Evolutionary conservation across 2,329 filamentous ascomycete genomes (phyloP), one percentile per base, ranked within the genome.

Genomic region (Cladosporium cucumerinum): DNA sequence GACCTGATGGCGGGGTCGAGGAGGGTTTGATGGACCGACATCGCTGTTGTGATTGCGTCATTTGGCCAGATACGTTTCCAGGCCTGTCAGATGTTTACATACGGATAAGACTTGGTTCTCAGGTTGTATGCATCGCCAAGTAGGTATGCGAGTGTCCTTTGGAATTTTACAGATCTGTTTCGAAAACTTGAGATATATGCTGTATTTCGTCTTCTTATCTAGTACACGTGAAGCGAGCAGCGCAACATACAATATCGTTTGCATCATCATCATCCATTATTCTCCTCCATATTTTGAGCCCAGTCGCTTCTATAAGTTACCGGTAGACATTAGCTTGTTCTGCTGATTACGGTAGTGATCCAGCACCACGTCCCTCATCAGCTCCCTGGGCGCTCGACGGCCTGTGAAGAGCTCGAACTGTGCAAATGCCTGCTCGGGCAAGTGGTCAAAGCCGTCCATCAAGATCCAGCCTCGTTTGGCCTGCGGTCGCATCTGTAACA

Each of bases 331-430:
- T 34, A 62, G 23, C 49, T 62, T 62, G 23, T 52, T 64, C 43
- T 64, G 61, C 54, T 64, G 61, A 59, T 64, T 58, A 2, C 61
- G 54, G 36, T 74, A 74, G 52, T 72, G 69, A 39, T 67, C 76
- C 67, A 81, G 70, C 14, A 89, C 87, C 70, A 88, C 87, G 49
- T 85, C 81, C 66, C 89, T 84, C 90, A 94, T 93, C 43, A 90
- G 76, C 52, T 86, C 80, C 28, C 90, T 84, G 1, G 90, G 90
- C 18, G 89, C 89, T 74, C 88, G 85, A 55, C 89, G 82, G 0
- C 90, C 90, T 0, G 90, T 93, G 74, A 93, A 92, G 2, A 93
- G 77, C 76, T 94, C 91, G 72, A 93, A 94, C 71, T 93, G 90
- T 1, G 90, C 90, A 76, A 91, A 91, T 0, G 89, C 91, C 73